phyloP scores from a whole-genome alignment of 169 alveolate species.

The Hepatocystis sp. region DNA sequence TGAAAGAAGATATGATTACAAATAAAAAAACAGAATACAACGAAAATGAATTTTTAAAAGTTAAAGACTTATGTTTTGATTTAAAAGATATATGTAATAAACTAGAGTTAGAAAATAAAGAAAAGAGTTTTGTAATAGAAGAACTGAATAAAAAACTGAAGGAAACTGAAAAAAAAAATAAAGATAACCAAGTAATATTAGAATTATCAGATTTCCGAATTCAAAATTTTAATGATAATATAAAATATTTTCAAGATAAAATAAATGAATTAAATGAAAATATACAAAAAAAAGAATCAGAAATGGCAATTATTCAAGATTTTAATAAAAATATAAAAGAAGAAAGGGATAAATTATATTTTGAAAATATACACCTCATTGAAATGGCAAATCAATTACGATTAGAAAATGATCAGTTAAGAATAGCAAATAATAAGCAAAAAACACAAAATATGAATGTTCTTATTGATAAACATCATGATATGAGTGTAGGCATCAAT shows the following conservation, averaged over 20 bases:
- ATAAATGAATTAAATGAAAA: constrained; percentile 69
- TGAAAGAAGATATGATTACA: constrained; percentile 37
- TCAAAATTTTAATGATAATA: constrained; percentile 74
- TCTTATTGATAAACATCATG: too few species aligned
- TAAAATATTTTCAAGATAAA: constrained; percentile 59
- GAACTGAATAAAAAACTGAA: constrained; percentile 49
- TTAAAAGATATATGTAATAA: constrained; percentile 74
- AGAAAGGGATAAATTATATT: constrained; percentile 30
- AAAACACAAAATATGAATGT: neutral
- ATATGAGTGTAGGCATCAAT: too few species aligned
- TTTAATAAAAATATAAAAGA: constrained; percentile 52
- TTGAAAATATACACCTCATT: constrained; percentile 20
- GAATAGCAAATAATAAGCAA: constrained; percentile 9
- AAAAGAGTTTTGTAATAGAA: constrained; percentile 63
- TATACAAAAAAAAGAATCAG: constrained; percentile 43
- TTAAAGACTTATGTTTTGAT: constrained; percentile 73
- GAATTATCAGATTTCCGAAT: constrained; percentile 76
- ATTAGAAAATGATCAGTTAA: constrained; percentile 44
- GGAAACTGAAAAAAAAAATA: constrained; percentile 64
- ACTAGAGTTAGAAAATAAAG: constrained; percentile 60
- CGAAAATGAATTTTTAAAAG: constrained; percentile 43
- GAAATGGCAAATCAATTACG: constrained; percentile 12
- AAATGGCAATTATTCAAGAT: constrained; percentile 42
- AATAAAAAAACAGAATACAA: constrained; percentile 17
- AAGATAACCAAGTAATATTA: constrained; percentile 71